Base-by-base conservation (phyloP, 164 flowering plant species). In the Platanus orientalis region DNA sequence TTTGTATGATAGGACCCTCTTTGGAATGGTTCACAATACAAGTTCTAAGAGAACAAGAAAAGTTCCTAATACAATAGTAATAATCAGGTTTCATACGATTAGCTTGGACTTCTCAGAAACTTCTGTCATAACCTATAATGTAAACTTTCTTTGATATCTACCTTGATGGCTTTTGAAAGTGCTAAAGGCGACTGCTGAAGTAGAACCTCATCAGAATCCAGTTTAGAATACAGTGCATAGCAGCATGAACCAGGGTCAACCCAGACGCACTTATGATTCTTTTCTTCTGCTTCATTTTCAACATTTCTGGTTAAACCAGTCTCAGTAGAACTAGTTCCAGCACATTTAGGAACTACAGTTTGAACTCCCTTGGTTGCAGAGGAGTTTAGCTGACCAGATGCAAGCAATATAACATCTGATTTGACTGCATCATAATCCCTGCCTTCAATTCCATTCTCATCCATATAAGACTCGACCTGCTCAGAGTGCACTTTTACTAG, bases 111-210 rank as follows among this genome's bases (percentile, higher is more conserved):
- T n/a, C n/a, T n/a, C n/a, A n/a, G n/a, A n/a, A n/a, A n/a, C n/a
- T n/a, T n/a, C n/a, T n/a, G n/a, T n/a, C n/a, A n/a, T n/a, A n/a
- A n/a, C n/a, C n/a, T n/a, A n/a, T n/a, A 12, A 45, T 47, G 55
- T 29, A 32, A 7, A 6, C 32, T 30, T 23, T 7, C 4, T 28
- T 48, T 29, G 14, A 34, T 47, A 30, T 19, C 40, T 71, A 94
- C 99, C 99, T 95, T 95, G 25, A 95, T 14, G 61, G 97, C 92
- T 82, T 95, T 95, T 47, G 94, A 80, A 66, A 95, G 90, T 65
- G 97, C 92, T 77, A 95, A 66, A 69, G 99, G 96, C 49, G 99
- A 89, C 60, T 80, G 92, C 77, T 83, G 84, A 66, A 85, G 59
- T 49, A 84, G 76, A 74, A 85, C 91, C 68, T 82, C 79, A 62